These are phyloP conservation scores for Linum trigynum DNA, from an alignment of 345 rosid species.

Conservation along the genomic window DNA sequence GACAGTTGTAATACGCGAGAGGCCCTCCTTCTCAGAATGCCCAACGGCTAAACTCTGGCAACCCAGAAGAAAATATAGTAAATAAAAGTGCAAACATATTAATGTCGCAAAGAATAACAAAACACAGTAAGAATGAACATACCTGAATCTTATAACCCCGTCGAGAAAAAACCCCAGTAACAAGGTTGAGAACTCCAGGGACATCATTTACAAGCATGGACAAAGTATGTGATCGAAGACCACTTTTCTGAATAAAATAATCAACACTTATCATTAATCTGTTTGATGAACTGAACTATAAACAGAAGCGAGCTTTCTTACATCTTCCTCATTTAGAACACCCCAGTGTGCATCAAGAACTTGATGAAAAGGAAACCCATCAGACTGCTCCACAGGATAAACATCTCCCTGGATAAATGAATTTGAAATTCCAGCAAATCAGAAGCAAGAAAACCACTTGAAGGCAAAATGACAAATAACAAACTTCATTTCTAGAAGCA, in stretches of 20 bases:
- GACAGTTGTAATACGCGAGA: conserved; percentile 61
- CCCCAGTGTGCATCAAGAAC: conserved; percentile 99
- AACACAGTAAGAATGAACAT: background rate
- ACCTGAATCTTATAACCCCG: conserved; percentile 94
- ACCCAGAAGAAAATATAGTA: conserved; percentile 6
- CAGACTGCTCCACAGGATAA: conserved; percentile 78
- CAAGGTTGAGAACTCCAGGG: conserved; percentile 84
- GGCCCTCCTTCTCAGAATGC: conserved; percentile 51
- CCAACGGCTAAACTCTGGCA: conserved; percentile 64
- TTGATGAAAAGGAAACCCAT: conserved; percentile 33
- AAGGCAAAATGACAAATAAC: background rate
- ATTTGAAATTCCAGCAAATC: too few relatives aligned
- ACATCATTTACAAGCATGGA: conserved; percentile 63
- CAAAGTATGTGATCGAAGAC: conserved; percentile 74
- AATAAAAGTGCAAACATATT: conserved; percentile 1
- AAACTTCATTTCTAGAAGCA: background rate
- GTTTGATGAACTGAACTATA: background rate
- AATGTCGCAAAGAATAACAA: conserved; percentile 1
- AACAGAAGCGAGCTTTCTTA: conserved; percentile 30
- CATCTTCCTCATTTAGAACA: conserved; percentile 75
- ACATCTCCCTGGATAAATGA: conserved; percentile 63
- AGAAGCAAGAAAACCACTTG: too few relatives aligned
- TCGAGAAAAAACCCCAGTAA: conserved; percentile 75
- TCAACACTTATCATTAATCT: background rate
- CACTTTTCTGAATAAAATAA: conserved; percentile 45